phyloP scores from a whole-genome alignment of 1,284 basidiomycete genomes.

The Ustilago crameri region DNA sequence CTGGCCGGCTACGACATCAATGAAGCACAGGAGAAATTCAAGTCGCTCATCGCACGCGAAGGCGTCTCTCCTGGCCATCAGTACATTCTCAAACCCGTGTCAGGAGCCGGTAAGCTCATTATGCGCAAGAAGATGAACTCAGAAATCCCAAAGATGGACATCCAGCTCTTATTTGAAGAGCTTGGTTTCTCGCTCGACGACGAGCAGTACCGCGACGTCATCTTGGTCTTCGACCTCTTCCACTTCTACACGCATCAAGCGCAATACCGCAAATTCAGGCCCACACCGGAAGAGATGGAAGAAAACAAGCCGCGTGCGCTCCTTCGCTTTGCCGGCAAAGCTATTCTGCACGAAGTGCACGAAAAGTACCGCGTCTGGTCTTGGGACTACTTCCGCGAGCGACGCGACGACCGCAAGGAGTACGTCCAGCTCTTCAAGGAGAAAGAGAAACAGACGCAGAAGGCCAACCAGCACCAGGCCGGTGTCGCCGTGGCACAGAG shows the following conservation, averaged over 20 bases:
- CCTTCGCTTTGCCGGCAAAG: constrained; percentile 82
- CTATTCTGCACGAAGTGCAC: constrained; percentile 86
- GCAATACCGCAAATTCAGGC: constrained; percentile 76
- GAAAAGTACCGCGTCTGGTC: constrained; percentile 88
- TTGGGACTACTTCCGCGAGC: constrained; percentile 89
- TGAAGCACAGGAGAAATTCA: constrained; percentile 83
- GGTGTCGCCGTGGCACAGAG: constrained; percentile 49
- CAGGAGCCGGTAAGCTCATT: constrained; percentile 88
- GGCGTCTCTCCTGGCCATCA: constrained; percentile 75
- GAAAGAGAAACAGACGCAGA: constrained; percentile 71
- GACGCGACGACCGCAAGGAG: constrained; percentile 82
- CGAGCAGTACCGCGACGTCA: constrained; percentile 92
- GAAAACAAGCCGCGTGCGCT: constrained; percentile 79
- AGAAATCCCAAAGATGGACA: constrained; percentile 82
- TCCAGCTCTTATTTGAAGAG: constrained; percentile 90
- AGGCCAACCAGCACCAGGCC: constrained; percentile 56
- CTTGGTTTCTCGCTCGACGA: constrained; percentile 93
- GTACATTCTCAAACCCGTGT: constrained; percentile 94
- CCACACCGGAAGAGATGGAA: constrained; percentile 75
- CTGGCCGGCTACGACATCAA: constrained; percentile 76
- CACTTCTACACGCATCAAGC: constrained; percentile 93
- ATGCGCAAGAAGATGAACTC: constrained; percentile 79
- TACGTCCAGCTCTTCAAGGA: constrained; percentile 89
- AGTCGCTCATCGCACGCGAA: constrained; percentile 73
- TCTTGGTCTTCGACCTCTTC: constrained; percentile 95